These are phyloP conservation scores for Xerocomus spinulosus DNA, from an alignment of 768 basidiomycete species.

Conservation along the genomic window DNA sequence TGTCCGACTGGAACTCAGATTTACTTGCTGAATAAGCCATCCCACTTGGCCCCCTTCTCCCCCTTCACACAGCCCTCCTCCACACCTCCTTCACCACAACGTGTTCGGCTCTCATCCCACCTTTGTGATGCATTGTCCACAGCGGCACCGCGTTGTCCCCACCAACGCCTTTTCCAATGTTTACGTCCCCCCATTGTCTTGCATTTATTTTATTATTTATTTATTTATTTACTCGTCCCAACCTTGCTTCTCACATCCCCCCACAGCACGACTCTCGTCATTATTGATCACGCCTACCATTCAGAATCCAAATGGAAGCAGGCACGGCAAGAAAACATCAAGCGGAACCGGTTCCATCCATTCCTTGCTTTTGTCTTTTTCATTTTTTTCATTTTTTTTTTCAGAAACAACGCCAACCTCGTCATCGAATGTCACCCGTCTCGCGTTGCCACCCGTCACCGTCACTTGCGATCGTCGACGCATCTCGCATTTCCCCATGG, in stretches of 20 bases:
- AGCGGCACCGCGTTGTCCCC: conserved; percentile 22
- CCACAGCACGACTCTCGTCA: conserved; percentile 1
- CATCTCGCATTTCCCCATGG: neutral
- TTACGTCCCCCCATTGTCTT: too few species aligned
- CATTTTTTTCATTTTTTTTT: neutral
- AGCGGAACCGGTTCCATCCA: neutral
- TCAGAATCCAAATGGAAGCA: neutral
- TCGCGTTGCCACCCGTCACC: neutral
- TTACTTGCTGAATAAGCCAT: conserved; percentile 24
- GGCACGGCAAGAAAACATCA: neutral
- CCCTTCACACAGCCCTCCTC: conserved; percentile 8
- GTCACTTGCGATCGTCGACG: too few species aligned
- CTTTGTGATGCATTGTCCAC: conserved; percentile 9
- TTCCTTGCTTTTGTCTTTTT: neutral
- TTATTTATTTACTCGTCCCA: neutral
- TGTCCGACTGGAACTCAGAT: conserved; percentile 21
- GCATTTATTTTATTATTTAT: neutral
- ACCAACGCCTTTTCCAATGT: too few species aligned
- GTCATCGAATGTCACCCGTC: neutral
- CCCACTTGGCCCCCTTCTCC: conserved; percentile 6
- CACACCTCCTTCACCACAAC: conserved; percentile 14
- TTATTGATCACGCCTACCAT: conserved; percentile 1
- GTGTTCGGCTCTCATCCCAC: conserved; percentile 14
- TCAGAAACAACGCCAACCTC: too few species aligned
- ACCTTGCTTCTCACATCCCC: neutral